Conservation (phyloP, 306 rosid species). For the Coriaria nepalensis region DNA sequence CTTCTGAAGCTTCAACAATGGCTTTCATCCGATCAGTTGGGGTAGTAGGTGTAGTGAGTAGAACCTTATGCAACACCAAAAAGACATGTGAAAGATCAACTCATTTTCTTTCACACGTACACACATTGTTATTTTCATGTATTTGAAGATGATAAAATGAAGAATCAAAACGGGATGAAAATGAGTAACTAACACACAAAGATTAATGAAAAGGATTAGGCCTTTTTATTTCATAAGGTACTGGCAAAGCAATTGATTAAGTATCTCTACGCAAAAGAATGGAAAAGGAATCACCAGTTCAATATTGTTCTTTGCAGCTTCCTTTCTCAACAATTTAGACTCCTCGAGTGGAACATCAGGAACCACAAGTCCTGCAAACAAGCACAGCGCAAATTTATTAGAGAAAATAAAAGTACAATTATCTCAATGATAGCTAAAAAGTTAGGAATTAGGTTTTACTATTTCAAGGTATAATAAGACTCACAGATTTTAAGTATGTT, state of each 20-base stretch:
- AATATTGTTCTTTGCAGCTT: slow-evolving; percentile 60
- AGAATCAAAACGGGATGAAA: no score
- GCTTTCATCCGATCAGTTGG: slow-evolving; percentile 65
- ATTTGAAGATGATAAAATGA: no score
- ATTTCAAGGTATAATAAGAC: no score
- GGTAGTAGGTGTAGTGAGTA: slow-evolving; percentile 86
- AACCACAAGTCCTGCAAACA: slow-evolving; percentile 68
- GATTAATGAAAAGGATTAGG: no score
- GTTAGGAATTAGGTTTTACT: no score
- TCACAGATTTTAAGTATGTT: not conserved
- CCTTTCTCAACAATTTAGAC: slow-evolving; percentile 47
- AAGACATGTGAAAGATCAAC: not conserved
- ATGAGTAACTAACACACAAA: no score
- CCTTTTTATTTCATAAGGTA: no score
- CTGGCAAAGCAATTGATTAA: no score
- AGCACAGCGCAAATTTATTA: not conserved
- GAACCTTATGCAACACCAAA: slow-evolving; percentile 34
- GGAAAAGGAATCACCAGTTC: slow-evolving; percentile 52
- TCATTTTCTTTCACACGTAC: no score
- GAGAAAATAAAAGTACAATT: not conserved
- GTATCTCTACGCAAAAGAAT: no score
- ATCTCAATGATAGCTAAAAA: no score
- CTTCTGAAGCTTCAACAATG: slow-evolving; percentile 74
- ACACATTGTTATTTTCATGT: no score
- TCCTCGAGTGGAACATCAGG: slow-evolving; percentile 95